Base-by-base conservation (phyloP, 176 grass and related monocot genomes). In the Aegilops bicornis region DNA sequence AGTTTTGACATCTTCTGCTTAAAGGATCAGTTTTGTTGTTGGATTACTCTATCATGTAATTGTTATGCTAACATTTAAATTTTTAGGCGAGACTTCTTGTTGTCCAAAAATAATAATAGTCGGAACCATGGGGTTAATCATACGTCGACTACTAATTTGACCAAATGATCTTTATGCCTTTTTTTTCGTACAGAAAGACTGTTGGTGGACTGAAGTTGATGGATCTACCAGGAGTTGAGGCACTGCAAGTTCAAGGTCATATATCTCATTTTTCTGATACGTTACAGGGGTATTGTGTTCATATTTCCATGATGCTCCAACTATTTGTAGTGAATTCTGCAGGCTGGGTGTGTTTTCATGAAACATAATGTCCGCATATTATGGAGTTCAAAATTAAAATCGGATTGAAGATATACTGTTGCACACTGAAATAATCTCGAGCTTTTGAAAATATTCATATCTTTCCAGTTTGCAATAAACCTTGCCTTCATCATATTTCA, bases 201-300 rank as follows among this genome's bases (percentile, higher is more conserved):
- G 97, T 98, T 83, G 94, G 93, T 85, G 97, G 97, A 35, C 90
- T 96, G 48, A 98, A 98, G 73, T 82, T 98, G 79, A 91, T 72
- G 50, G 94, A 98, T 91, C 91, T 98, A 85, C 97, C 94, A 84
- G 97, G 97, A 48, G 73, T 98, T 19, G 97, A 98, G 71, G 93
- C 92, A 39, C 87, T 98, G 84, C 93, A 98, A 96, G 84, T 92
- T 89, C 92, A 89, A 96, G 96, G 96, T 98, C 30, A 76, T 75
- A 88, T 78, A 82, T 73, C 61, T 50, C 17, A 30, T 39, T 77
- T 56, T 83, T 87, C 42, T 80, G 13, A 50, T 73, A 52, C 17
- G 47, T 37, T 67, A 23, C 63, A 62, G 16, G 6, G 60, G 22
- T 43, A 12, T 91, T 83, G n/a, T 82, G 15, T 82, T 82, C 10